Conservation (phyloP, 148 eudicot genomes). For the Heliamphora exappendiculata region DNA sequence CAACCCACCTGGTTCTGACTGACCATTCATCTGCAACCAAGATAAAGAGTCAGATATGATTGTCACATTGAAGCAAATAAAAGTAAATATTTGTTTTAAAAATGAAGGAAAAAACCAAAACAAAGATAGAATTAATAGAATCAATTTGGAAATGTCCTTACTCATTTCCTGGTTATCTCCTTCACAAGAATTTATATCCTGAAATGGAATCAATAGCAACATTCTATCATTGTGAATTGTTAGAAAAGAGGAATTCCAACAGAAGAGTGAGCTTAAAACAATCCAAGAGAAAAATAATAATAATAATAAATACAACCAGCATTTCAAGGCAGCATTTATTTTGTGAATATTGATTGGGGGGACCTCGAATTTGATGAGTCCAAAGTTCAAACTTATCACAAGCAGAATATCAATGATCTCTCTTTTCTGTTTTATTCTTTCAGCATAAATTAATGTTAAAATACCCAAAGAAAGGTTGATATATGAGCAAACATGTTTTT, state of each 20-base stretch:
- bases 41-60: constrained; percentile 10
- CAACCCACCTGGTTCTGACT: constrained; percentile 53
- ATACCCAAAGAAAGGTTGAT: background rate
- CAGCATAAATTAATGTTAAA: background rate
- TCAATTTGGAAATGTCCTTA: constrained; percentile 17
- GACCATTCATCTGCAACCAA: constrained; percentile 61
- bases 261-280: background rate
- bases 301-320: background rate
- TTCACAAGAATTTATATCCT: constrained; percentile 42
- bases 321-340: background rate
- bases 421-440: background rate
- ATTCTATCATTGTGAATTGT: background rate
- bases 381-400: background rate
- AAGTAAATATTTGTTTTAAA: constrained; percentile 6
- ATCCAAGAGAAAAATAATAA: background rate
- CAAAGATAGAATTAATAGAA: background rate
- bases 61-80: background rate
- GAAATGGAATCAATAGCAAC: constrained; percentile 8
- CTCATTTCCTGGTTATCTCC: constrained; percentile 40
- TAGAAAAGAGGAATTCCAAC: background rate
- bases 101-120: background rate
- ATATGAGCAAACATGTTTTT: background rate
- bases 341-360: background rate
- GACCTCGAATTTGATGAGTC: background rate
- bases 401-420: background rate